phyloP scores from a whole-genome alignment of 129 eudicot genomes.

The Lactuca sativa region DNA sequence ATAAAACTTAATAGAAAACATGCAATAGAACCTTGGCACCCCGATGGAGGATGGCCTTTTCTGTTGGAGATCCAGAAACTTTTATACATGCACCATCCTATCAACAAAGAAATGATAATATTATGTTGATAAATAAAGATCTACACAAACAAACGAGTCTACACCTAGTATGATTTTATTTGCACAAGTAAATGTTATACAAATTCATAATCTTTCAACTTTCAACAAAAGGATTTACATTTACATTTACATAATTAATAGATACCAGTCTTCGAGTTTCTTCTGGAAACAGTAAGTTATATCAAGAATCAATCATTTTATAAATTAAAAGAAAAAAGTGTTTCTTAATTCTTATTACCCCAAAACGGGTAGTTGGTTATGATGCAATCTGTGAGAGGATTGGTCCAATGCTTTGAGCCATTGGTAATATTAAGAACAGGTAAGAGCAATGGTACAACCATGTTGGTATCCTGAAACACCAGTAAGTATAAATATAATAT shows the following conservation, averaged over 20 bases:
- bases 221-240: too few relatives aligned
- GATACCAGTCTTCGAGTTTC: conserved; percentile 91
- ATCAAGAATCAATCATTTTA: not conserved
- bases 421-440: conserved; percentile 85
- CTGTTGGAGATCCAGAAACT: too few relatives aligned
- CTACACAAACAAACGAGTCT: too few relatives aligned
- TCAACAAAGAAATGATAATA: too few relatives aligned
- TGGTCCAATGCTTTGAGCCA: conserved; percentile 84
- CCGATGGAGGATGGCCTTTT: too few relatives aligned
- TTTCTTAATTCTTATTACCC: conserved; percentile 50
- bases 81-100: too few relatives aligned
- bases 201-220: conserved; percentile 5
- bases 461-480: conserved; percentile 79
- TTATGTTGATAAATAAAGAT: too few relatives aligned
- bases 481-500: not conserved
- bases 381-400: conserved; percentile 74
- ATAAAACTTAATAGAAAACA: too few relatives aligned
- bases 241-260: not conserved
- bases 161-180: conserved; percentile 91
- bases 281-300: conserved; percentile 90
- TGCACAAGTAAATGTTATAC: too few relatives aligned
- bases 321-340: conserved; percentile 1
- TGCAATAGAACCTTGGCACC: too few relatives aligned
- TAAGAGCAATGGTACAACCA: conserved; percentile 76
- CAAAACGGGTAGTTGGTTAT: conserved; percentile 73